Evolutionary conservation across 805 yeast species (phyloP).

Genomic region (Dipodascus albidus): DNA sequence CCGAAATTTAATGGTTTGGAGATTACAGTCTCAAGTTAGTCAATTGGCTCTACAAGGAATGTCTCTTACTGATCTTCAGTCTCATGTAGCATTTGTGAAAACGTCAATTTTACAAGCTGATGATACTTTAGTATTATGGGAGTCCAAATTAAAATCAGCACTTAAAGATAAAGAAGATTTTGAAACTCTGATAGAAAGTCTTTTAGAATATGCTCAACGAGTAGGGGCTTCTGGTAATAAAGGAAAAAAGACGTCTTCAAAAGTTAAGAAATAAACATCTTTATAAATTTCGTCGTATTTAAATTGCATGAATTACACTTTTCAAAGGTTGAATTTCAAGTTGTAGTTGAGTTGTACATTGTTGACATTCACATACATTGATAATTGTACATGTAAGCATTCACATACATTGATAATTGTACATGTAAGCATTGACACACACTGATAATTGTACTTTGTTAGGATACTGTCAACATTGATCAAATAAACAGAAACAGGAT

Average conservation of each 20-base stretch:
- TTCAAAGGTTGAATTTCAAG: background rate
- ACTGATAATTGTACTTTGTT: background rate
- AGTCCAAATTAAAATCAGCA: slow-evolving; percentile 35
- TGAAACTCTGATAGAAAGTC: slow-evolving; percentile 78
- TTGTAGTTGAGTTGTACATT: background rate
- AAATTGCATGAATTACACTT: background rate
- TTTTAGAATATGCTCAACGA: slow-evolving; percentile 85
- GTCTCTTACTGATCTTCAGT: slow-evolving; percentile 27
- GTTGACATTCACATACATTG: background rate
- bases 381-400: background rate
- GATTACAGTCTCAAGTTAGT: slow-evolving; percentile 23
- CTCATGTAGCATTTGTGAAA: slow-evolving; percentile 27
- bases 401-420: background rate
- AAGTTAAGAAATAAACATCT: background rate
- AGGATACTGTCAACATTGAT: background rate
- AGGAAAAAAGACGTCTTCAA: background rate
- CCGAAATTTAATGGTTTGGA: slow-evolving; percentile 19
- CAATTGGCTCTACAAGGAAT: slow-evolving; percentile 28
- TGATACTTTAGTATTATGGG: slow-evolving; percentile 38
- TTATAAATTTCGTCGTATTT: background rate
- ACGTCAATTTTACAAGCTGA: slow-evolving; percentile 29
- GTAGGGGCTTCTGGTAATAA: slow-evolving; percentile 27
- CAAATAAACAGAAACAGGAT: background rate
- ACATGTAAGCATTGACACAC: background rate
- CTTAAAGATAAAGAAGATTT: slow-evolving; percentile 61